Evolutionary conservation across 306 rosid genomes (phyloP).

Genomic region (Fagus sylvatica): DNA sequence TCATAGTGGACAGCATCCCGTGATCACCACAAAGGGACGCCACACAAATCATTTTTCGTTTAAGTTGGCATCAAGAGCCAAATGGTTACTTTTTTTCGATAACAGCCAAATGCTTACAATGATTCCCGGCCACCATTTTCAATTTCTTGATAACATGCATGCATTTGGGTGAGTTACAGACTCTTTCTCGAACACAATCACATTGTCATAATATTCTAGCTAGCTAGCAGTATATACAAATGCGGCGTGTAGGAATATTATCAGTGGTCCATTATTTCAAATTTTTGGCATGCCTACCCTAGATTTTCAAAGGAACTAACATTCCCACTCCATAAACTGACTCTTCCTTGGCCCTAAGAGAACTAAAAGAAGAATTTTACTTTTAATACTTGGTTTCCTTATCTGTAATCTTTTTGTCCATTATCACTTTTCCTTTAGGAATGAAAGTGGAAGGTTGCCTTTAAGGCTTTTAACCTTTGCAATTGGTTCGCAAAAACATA

Average conservation of each 20-base stretch:
- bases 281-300: background rate
- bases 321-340: background rate
- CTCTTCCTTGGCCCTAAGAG: no score
- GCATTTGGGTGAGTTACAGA: background rate
- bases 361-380: background rate
- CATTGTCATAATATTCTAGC: background rate
- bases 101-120: no score
- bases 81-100: background rate
- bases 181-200: background rate
- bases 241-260: background rate
- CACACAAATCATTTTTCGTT: background rate
- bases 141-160: background rate
- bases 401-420: background rate
- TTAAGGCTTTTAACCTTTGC: no score
- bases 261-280: background rate
- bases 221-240: background rate
- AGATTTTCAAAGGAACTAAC: background rate
- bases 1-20: no score
- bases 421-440: background rate
- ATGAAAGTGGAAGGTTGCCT: no score
- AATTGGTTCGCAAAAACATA: no score
- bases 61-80: background rate
- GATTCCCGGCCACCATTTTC: background rate
- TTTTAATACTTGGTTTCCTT: background rate
- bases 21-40: no score